Base-by-base conservation (phyloP, 805 yeast genomes). In the Barnettozyma populi region DNA sequence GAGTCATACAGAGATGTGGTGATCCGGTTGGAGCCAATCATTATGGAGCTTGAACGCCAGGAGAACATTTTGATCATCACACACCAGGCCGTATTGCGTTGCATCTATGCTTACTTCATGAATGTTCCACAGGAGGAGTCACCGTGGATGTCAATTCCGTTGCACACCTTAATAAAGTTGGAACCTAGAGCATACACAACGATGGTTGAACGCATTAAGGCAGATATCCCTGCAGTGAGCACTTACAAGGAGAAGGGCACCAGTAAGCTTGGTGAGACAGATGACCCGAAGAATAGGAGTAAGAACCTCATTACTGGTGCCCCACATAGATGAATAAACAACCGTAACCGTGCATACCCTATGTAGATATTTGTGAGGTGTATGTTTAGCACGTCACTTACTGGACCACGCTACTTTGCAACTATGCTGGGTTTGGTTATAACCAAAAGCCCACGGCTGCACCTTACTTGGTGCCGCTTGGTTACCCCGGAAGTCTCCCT, bases 131-230 rank as follows among this genome's bases (percentile, higher is more conserved):
- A 92, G 65, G 97, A 92, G 59, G 92, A 89, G 65, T 80, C 90
- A 49, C 99, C 99, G 5, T 94, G 99, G 99, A 90, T 94, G 96
- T 88, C 95, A 36, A 95, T 94, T 50, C 99, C 99, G 6, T 72
- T 94, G 58, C 99, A 94, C 63, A 94, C 99, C 0, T 71, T 94
- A 64, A 94, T 94, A 60, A 86, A 89, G 62, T 72, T 94, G 53
- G 98, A 94, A 64, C 97, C 97, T n/a, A 76, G 95, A 48, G 97
- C 99, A 0, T 90, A 88, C 61, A 84, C 83, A 43, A 90, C 99
- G 0, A 68, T 82, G 38, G 98, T 90, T 16, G 85, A 92, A 18
- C 76, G 95, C 57, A 87, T 94, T 49, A 89, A 89, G 57, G 99
- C 98, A 0, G 88, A 94, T 64, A 92, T 94, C 44, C 99, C 99